Evolutionary conservation across 805 yeast genomes (phyloP).

Genomic region (Metschnikowia continentalis): DNA sequence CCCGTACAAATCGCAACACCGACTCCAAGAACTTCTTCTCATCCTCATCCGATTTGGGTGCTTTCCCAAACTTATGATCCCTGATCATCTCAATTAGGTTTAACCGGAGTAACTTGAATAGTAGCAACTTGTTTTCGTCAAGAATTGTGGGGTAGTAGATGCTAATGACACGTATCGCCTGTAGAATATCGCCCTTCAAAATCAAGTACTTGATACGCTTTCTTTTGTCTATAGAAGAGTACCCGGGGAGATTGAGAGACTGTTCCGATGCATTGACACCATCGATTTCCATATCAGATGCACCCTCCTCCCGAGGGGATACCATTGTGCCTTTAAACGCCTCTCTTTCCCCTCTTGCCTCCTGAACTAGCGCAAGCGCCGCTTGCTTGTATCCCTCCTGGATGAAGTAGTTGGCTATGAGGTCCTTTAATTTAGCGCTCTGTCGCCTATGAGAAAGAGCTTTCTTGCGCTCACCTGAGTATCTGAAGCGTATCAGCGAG

Average conservation of each 20-base stretch:
- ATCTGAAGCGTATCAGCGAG: slow-evolving; percentile 10
- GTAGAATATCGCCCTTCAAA: slow-evolving; percentile 55
- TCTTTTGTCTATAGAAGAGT: slow-evolving; percentile 50
- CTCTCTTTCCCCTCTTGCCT: slow-evolving; percentile 30
- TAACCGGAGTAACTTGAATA: slow-evolving; percentile 68
- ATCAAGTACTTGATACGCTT: slow-evolving; percentile 50
- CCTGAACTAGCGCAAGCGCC: slow-evolving; percentile 57
- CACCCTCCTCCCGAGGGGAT: not conserved
- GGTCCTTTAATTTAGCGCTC: slow-evolving; percentile 41
- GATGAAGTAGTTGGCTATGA: slow-evolving; percentile 70
- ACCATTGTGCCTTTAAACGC: not conserved
- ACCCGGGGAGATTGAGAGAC: slow-evolving; percentile 28
- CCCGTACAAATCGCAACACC: slow-evolving; percentile 56
- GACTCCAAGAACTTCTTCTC: slow-evolving; percentile 49
- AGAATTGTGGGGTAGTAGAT: slow-evolving; percentile 59
- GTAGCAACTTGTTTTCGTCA: slow-evolving; percentile 59
- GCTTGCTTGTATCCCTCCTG: slow-evolving; percentile 75
- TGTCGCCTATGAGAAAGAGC: slow-evolving; percentile 15
- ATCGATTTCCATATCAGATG: not conserved
- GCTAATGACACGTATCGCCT: slow-evolving; percentile 54
- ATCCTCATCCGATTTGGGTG: slow-evolving; percentile 1
- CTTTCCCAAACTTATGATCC: slow-evolving; percentile 28
- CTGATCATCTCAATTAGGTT: slow-evolving; percentile 80
- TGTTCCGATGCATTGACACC: not conserved
- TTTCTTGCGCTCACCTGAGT: slow-evolving; percentile 4